Evolutionary conservation across 371 early-diverging fungal genomes (phyloP).

Genomic region (Syncephalastrum sp.): DNA sequence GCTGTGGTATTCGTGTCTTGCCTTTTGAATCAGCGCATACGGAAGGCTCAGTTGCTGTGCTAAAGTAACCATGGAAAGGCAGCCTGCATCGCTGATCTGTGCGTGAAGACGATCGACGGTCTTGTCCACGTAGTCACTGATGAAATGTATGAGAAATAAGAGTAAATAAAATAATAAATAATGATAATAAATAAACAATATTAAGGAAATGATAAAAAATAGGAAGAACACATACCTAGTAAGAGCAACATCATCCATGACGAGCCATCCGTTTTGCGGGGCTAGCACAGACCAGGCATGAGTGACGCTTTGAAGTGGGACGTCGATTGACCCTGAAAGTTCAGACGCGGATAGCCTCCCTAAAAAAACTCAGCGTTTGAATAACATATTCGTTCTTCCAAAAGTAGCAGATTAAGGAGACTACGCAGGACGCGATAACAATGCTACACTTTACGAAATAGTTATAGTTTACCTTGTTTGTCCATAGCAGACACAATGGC

Average conservation of each 20-base stretch:
- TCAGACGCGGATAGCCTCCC: constrained; percentile 14
- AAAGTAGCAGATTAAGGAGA: background rate
- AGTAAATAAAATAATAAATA: background rate
- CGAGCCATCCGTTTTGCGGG: constrained; percentile 14
- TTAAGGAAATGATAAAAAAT: constrained; percentile 4
- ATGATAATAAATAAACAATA: background rate
- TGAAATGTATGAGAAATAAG: constrained; percentile 2
- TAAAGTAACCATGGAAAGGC: constrained; percentile 16
- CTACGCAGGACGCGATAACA: background rate
- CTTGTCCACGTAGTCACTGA: constrained; percentile 1
- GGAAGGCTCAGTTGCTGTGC: constrained; percentile 21
- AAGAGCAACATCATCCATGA: constrained; percentile 15
- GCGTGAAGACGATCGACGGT: constrained; percentile 2
- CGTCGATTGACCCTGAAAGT: constrained; percentile 14
- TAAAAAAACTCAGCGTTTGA: constrained; percentile 2
- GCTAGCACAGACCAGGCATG: constrained; percentile 16
- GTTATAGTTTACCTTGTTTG: background rate
- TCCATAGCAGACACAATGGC: too few species aligned
- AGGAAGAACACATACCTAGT: constrained; percentile 12
- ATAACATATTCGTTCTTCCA: background rate
- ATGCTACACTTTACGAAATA: constrained; percentile 5
- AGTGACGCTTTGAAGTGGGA: constrained; percentile 11
- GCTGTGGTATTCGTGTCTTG: constrained; percentile 3
- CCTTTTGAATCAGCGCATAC: constrained; percentile 18
- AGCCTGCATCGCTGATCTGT: constrained; percentile 12